These are phyloP conservation scores for Candida silvatica DNA, from an alignment of 805 yeast species.

Conservation along the genomic window DNA sequence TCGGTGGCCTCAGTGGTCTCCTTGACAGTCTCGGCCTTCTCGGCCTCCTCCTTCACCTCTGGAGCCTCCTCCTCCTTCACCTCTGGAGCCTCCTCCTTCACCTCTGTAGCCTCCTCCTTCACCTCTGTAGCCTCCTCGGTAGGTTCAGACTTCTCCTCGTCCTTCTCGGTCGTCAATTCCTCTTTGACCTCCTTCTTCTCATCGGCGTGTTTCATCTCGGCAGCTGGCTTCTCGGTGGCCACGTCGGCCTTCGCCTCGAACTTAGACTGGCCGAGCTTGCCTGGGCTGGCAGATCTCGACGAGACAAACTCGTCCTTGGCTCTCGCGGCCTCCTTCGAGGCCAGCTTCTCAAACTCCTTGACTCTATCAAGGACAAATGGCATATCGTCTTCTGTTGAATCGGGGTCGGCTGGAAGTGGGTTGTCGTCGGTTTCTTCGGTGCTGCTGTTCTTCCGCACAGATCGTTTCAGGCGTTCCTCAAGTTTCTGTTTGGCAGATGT, in stretches of 20 bases:
- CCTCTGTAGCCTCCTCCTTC: not conserved
- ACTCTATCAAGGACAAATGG: not conserved
- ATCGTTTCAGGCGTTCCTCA: no score
- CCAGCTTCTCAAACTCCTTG: not conserved
- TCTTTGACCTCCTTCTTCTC: not conserved
- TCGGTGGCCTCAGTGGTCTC: no score
- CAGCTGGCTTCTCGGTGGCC: not conserved
- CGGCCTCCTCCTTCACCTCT: not conserved
- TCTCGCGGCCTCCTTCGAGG: not conserved
- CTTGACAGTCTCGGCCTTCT: not conserved
- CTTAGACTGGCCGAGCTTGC: conserved; percentile 1
- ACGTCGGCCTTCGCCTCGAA: not conserved
- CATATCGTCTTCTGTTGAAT: conserved; percentile 1
- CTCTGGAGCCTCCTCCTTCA: not conserved
- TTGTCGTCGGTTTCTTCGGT: not conserved
- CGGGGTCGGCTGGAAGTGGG: conserved; percentile 2
- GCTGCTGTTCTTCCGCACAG: not conserved
- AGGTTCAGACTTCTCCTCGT: not conserved
- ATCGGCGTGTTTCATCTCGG: not conserved
- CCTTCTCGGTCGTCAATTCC: not conserved
- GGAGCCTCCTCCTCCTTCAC: not conserved
- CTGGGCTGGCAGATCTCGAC: not conserved
- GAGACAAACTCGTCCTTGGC: not conserved
- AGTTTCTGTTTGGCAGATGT: no score
- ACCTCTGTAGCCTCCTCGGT: conserved; percentile 1